These are phyloP conservation scores for Xylaria sp. DNA, from an alignment of 2,329 filamentous ascomycete genomes.

Conservation along the genomic window DNA sequence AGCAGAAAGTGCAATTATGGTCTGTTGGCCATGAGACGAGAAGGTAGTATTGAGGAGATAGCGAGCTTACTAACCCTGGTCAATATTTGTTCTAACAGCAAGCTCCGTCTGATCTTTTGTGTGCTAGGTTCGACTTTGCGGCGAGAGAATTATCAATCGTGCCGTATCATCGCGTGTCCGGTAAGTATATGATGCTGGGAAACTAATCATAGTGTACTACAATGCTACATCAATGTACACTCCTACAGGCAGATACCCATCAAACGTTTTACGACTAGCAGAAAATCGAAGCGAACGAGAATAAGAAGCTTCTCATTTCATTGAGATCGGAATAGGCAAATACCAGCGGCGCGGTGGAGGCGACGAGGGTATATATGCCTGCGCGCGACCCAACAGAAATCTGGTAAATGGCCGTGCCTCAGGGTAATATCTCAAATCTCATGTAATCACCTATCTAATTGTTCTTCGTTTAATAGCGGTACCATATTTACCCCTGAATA, in stretches of 20 bases:
- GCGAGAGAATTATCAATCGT: no score
- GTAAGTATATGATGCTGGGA: background rate
- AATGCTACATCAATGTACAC: background rate
- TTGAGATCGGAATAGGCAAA: background rate
- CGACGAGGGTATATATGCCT: background rate
- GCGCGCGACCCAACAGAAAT: constrained; percentile 11
- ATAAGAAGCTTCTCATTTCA: background rate
- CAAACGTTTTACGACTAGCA: background rate
- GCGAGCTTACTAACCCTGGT: background rate
- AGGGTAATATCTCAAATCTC: background rate
- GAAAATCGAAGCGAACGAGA: background rate
- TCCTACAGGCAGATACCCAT: background rate
- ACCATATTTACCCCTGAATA: background rate
- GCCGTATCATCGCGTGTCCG: no score
- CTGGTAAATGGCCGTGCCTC: constrained; percentile 2
- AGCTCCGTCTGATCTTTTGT: background rate
- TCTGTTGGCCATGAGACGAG: background rate
- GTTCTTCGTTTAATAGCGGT: background rate
- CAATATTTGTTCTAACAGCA: background rate
- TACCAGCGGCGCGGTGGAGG: background rate
- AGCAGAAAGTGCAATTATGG: background rate
- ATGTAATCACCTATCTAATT: background rate
- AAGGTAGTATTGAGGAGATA: background rate
- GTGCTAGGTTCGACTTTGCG: background rate
- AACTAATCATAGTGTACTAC: background rate